Evolutionary conservation across 2,329 filamentous ascomycete genomes (phyloP).

Genomic region (Geosmithia putterillii): DNA sequence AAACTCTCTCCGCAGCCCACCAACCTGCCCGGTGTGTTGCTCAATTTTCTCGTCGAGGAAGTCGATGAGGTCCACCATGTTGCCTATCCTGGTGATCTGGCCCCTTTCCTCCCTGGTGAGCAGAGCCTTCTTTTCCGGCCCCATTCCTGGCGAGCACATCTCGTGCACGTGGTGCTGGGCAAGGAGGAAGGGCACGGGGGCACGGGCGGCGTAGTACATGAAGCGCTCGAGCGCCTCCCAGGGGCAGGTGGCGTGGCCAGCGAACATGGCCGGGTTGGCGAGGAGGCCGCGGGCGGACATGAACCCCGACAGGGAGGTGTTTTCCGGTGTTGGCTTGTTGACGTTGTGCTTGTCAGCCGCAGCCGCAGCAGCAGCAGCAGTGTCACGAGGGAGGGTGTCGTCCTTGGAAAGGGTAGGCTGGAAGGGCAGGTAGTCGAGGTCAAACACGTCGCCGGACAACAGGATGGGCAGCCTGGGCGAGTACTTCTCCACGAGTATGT

Average conservation of each 20-base stretch:
- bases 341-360: neutral
- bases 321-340: slow-evolving; percentile 16
- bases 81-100: slow-evolving; percentile 32
- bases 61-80: slow-evolving; percentile 47
- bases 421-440: slow-evolving; percentile 36
- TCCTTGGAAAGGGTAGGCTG: slow-evolving; percentile 16
- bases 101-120: slow-evolving; percentile 43
- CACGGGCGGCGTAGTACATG: slow-evolving; percentile 41
- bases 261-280: slow-evolving; percentile 55
- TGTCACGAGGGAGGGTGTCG: slow-evolving; percentile 10
- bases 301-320: slow-evolving; percentile 45
- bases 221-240: slow-evolving; percentile 53
- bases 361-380: slow-evolving; percentile 5
- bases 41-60: slow-evolving; percentile 41
- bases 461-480: slow-evolving; percentile 46
- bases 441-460: slow-evolving; percentile 59
- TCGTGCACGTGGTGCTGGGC: slow-evolving; percentile 54
- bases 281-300: slow-evolving; percentile 61
- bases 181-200: slow-evolving; percentile 50
- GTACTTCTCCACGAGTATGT: slow-evolving; percentile 38
- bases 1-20: slow-evolving; percentile 18
- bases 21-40: slow-evolving; percentile 16
- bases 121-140: slow-evolving; percentile 36
- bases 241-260: slow-evolving; percentile 41
- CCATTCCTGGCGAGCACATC: slow-evolving; percentile 50